Conservation (phyloP, 345 rosid species). For the Erodium maritimum region DNA sequence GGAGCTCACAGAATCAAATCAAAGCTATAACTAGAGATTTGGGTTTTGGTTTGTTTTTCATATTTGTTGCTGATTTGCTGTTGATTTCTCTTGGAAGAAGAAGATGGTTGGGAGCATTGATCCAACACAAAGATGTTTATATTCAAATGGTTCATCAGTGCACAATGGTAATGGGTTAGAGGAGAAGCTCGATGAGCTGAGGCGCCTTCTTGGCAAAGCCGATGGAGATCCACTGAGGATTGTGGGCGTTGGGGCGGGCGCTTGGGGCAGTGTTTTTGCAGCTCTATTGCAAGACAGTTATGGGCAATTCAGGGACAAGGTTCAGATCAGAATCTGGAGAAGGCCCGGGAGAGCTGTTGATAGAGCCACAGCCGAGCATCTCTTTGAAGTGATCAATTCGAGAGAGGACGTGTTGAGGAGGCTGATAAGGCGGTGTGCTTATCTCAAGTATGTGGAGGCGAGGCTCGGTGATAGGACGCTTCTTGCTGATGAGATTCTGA, state of each 20-base stretch:
- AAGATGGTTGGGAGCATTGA: conserved; percentile 55
- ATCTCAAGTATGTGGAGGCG: conserved; percentile 71
- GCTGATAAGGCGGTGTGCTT: conserved; percentile 69
- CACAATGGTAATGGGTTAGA: conserved; percentile 41
- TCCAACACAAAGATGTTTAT: conserved; percentile 9
- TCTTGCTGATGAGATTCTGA: conserved; percentile 62
- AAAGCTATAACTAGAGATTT: neutral
- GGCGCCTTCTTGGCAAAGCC: conserved; percentile 39
- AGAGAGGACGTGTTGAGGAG: conserved; percentile 66
- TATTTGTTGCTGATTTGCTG: conserved; percentile 9
- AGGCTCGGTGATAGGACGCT: conserved; percentile 68
- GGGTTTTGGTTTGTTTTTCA: conserved; percentile 8
- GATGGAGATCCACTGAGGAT: conserved; percentile 63
- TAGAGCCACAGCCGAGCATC: conserved; percentile 59
- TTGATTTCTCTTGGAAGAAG: conserved; percentile 9
- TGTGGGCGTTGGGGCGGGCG: conserved; percentile 74
- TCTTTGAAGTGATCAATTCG: conserved; percentile 73
- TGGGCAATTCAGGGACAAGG: conserved; percentile 55
- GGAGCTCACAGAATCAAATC: neutral
- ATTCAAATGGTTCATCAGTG: conserved; percentile 32
- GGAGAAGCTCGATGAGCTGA: conserved; percentile 59
- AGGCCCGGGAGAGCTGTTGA: conserved; percentile 60
- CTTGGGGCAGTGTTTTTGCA: conserved; percentile 83
- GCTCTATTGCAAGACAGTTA: conserved; percentile 66
- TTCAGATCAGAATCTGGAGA: conserved; percentile 70